Percentiles rank a stretch among this genome's conserved stretches.
These are phyloP conservation scores for Biscogniauxia mediterranea DNA, from an alignment of 2,329 filamentous ascomycete genomes.

Conservation along the genomic window DNA sequence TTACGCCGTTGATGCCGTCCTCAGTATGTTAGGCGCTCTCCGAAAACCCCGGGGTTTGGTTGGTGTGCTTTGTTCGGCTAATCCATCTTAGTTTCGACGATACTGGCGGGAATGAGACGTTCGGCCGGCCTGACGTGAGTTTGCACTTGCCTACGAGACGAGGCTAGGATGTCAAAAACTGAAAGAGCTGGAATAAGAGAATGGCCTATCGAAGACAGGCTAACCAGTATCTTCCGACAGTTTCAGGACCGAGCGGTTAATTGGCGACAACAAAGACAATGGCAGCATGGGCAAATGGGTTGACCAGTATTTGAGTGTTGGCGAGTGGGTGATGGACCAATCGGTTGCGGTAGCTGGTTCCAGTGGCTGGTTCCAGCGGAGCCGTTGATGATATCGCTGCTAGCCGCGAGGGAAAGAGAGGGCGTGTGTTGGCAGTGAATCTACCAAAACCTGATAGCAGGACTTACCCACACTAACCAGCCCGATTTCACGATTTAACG, in stretches of 20 bases:
- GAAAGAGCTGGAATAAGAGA: neutral
- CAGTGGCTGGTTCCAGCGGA: slow-evolving; percentile 88
- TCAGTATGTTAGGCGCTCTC: slow-evolving; percentile 58
- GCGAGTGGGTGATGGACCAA: slow-evolving; percentile 98
- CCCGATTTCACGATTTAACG: neutral
- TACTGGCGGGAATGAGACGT: slow-evolving; percentile 94
- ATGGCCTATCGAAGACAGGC: slow-evolving; percentile 23
- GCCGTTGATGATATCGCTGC: slow-evolving; percentile 54
- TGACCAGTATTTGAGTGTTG: slow-evolving; percentile 88
- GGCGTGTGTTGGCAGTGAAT: slow-evolving; percentile 1
- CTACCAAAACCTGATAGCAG: slow-evolving; percentile 1
- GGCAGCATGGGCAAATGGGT: slow-evolving; percentile 86
- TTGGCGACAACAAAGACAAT: slow-evolving; percentile 79
- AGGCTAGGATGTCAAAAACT: neutral
- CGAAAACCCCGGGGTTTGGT: neutral
- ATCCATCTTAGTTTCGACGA: slow-evolving; percentile 73
- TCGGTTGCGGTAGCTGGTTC: slow-evolving; percentile 88
- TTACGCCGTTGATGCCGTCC: slow-evolving; percentile 93
- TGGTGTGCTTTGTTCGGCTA: slow-evolving; percentile 19
- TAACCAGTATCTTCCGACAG: slow-evolving; percentile 63
- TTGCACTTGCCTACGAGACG: slow-evolving; percentile 13
- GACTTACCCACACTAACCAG: neutral
- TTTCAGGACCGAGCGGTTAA: slow-evolving; percentile 81
- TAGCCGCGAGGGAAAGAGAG: slow-evolving; percentile 6
- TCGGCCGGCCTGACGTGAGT: slow-evolving; percentile 97